These are phyloP conservation scores for Russula olivacea DNA, from an alignment of 768 basidiomycete genomes.

Conservation along the genomic window DNA sequence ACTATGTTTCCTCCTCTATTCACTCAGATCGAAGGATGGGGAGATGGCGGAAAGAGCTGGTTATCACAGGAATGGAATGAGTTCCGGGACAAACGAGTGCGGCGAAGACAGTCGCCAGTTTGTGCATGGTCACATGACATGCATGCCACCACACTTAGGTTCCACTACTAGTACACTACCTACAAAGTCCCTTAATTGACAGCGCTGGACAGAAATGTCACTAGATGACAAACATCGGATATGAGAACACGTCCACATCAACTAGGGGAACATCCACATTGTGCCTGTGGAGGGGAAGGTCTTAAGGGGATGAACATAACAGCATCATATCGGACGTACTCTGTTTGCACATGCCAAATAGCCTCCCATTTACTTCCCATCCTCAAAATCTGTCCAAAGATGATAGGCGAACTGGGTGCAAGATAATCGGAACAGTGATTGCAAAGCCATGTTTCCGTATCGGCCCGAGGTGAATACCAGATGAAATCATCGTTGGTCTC, in stretches of 20 bases:
- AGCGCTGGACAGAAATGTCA: too few species aligned
- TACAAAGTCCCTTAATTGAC: background rate
- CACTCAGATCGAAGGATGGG: too few species aligned
- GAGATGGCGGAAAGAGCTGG: too few species aligned
- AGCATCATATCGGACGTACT: background rate
- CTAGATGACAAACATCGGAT: background rate
- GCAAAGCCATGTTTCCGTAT: constrained; percentile 13
- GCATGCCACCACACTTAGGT: background rate
- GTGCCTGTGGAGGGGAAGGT: constrained; percentile 1
- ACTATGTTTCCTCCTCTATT: too few species aligned
- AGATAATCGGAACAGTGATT: constrained; percentile 18
- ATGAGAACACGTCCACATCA: constrained; percentile 8
- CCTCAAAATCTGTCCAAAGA: background rate
- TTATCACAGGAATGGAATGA: too few species aligned
- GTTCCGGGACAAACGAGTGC: too few species aligned
- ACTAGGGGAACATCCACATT: background rate
- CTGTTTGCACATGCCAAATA: constrained; percentile 1
- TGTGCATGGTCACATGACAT: background rate
- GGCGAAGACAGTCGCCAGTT: background rate
- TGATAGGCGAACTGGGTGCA: background rate
- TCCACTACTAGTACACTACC: background rate
- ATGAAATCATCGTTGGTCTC: background rate
- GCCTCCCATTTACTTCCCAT: background rate
- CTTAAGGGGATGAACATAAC: background rate
- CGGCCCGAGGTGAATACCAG: background rate